A percentile compares a stretch with the other conserved stretches of the same genome.
These are phyloP conservation scores for Cenchrus fungigraminus DNA, from an alignment of 176 grass and related monocot species.

Conservation along the genomic window DNA sequence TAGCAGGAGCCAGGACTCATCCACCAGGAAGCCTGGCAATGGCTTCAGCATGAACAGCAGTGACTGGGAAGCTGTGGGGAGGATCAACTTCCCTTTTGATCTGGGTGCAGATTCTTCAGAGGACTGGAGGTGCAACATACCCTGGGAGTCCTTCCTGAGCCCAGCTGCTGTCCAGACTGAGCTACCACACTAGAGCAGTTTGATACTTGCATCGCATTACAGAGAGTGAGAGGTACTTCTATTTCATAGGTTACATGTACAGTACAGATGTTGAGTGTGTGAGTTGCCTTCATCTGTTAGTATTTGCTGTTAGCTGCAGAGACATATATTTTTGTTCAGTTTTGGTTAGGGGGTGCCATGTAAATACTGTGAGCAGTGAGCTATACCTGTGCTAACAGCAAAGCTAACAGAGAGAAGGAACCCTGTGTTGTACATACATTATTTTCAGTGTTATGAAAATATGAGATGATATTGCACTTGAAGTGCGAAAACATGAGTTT, in stretches of 20 bases:
- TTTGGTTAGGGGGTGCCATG: constrained; percentile 30
- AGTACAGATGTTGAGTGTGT: constrained; percentile 15
- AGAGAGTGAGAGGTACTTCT: not conserved
- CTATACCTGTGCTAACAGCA: constrained; percentile 62
- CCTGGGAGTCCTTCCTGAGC: constrained; percentile 73
- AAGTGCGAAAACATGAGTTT: not conserved
- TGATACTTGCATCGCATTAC: constrained; percentile 11
- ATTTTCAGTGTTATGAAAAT: not conserved
- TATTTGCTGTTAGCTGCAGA: constrained; percentile 71
- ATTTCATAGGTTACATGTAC: constrained; percentile 34
- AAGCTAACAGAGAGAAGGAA: constrained; percentile 64
- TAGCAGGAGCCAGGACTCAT: constrained; percentile 29
- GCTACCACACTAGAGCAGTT: constrained; percentile 37
- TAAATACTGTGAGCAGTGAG: constrained; percentile 38
- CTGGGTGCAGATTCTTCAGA: constrained; percentile 60
- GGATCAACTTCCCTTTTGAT: constrained; percentile 65
- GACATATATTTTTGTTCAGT: constrained; percentile 45
- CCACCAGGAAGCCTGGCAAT: constrained; percentile 33
- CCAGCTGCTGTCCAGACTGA: constrained; percentile 54
- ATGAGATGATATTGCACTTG: constrained; percentile 17
- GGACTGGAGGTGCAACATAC: constrained; percentile 82
- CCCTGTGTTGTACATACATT: constrained; percentile 35
- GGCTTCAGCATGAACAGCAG: constrained; percentile 49
- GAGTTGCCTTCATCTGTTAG: constrained; percentile 69
- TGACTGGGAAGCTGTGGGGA: constrained; percentile 47